Evolutionary conservation across 192 early-diverging fungal genomes (phyloP).

Genomic region (Geranomyces michiganensis): DNA sequence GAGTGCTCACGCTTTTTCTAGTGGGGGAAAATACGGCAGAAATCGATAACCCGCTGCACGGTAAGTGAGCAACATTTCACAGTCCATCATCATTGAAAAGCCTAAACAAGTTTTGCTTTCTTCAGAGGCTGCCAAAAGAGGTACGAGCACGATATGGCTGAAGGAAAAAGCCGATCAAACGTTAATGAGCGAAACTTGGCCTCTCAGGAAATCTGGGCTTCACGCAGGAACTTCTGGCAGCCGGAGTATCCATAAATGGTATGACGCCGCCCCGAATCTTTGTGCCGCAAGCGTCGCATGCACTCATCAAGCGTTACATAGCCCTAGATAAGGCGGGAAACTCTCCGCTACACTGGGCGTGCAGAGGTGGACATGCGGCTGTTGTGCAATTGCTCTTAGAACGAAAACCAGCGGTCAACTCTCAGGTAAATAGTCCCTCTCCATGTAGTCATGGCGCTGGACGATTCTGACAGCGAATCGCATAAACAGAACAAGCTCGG

Average conservation of each 20-base stretch:
- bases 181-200: no score
- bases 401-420: slow-evolving; percentile 44
- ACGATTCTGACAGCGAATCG: neutral
- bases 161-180: no score
- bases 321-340: slow-evolving; percentile 59
- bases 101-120: neutral
- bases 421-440: no score
- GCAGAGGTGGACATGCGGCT: slow-evolving; percentile 51
- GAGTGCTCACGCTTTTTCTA: slow-evolving; percentile 4
- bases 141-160: no score
- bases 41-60: slow-evolving; percentile 61
- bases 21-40: slow-evolving; percentile 55
- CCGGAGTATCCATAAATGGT: slow-evolving; percentile 56
- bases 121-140: slow-evolving; percentile 54
- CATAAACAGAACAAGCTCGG: slow-evolving; percentile 58
- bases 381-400: slow-evolving; percentile 46
- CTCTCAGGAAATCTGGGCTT: slow-evolving; percentile 48
- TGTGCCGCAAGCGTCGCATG: neutral
- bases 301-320: neutral
- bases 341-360: slow-evolving; percentile 58
- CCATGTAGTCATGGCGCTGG: no score
- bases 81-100: no score
- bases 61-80: slow-evolving; percentile 18
- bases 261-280: neutral
- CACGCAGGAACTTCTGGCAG: slow-evolving; percentile 45